These are phyloP conservation scores for Sugiyamaella valdiviana DNA, from an alignment of 805 yeast species.

Conservation along the genomic window DNA sequence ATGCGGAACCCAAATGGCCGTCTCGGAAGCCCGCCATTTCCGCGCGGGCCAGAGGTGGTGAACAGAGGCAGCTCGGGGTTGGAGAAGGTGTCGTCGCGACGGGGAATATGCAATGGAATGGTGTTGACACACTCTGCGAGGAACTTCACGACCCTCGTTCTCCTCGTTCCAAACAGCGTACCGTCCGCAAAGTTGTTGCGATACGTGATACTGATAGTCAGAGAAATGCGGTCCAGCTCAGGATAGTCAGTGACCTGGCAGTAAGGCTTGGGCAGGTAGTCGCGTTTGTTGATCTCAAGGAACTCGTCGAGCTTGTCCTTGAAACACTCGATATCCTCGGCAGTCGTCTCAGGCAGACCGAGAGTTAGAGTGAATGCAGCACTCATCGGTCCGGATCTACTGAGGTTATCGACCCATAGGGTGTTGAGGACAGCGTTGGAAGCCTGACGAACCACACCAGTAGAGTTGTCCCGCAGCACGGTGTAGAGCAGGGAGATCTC, in stretches of 20 bases:
- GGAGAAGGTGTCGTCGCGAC: slow-evolving; percentile 29
- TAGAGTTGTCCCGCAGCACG: slow-evolving; percentile 27
- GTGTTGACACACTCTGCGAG: slow-evolving; percentile 29
- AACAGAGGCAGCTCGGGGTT: slow-evolving; percentile 32
- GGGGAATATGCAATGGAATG: slow-evolving; percentile 33
- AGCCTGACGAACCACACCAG: slow-evolving; percentile 31
- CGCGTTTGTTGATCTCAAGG: slow-evolving; percentile 31
- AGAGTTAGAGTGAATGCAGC: slow-evolving; percentile 23
- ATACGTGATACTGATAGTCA: slow-evolving; percentile 27
- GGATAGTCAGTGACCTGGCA: slow-evolving; percentile 30
- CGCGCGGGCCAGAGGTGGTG: not conserved
- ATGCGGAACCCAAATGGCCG: slow-evolving; percentile 1
- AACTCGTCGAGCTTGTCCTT: slow-evolving; percentile 27
- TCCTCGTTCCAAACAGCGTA: slow-evolving; percentile 25
- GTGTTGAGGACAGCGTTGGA: slow-evolving; percentile 35
- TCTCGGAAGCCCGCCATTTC: not conserved
- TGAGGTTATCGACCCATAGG: slow-evolving; percentile 34
- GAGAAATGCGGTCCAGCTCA: slow-evolving; percentile 30
- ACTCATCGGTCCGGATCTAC: slow-evolving; percentile 31
- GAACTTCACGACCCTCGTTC: slow-evolving; percentile 28
- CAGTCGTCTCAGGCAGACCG: slow-evolving; percentile 35
- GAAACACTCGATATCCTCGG: slow-evolving; percentile 31
- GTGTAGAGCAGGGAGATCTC: slow-evolving; percentile 34
- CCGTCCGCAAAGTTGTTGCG: slow-evolving; percentile 32
- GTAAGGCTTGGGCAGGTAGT: slow-evolving; percentile 30